Evolutionary conservation across 352 stramenopile genomes (phyloP), one percentile per base, ranked within the genome.

Genomic region (Phytophthora brassicae): DNA sequence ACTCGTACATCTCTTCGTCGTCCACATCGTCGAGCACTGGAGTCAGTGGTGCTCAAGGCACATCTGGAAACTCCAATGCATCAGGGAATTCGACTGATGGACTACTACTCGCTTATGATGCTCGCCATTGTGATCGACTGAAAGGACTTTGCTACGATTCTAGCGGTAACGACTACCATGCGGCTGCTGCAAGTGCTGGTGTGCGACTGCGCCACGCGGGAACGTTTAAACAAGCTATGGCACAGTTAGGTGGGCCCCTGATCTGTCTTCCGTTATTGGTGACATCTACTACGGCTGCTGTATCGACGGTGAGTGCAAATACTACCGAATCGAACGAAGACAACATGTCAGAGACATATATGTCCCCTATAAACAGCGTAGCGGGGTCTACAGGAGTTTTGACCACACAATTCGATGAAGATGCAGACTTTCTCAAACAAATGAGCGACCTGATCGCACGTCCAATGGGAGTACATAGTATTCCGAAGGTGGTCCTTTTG

Each of bases 401-500:
- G 12, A 82, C 75, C 8, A 70, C 78, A 22, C 83, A 92, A 50
- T 92, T 92, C 49, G 81, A 89, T 23, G 83, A 92, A 68, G 83
- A 92, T 43, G 68, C 74, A 1, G 75, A 89, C 20, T 92, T 92
- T 42, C 58, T 92, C 20, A 70, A 74, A 54, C 83, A 92, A 58
- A 87, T 92, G 79, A 80, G 67, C 17, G 81, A 89, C 47, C 58
- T 90, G 49, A 85, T 92, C 56, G 70, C 84, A 9, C 77, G 83
- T n/a, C 83, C 85, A 5, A 74, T 95, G 35, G 84, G 84, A 12
- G 66, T 84, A 19, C 76, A 64, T 33, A 88, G 73, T 56, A 80
- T 95, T 33, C 79, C 84, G 2, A 90, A 90, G 50, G 84, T 93
- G 19, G 72, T 95, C 9, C 56, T 89, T 23, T 50, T 95, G 19